Evolutionary conservation across 2,329 filamentous ascomycete genomes (phyloP).

Genomic region (Colletotrichum paranaense): DNA sequence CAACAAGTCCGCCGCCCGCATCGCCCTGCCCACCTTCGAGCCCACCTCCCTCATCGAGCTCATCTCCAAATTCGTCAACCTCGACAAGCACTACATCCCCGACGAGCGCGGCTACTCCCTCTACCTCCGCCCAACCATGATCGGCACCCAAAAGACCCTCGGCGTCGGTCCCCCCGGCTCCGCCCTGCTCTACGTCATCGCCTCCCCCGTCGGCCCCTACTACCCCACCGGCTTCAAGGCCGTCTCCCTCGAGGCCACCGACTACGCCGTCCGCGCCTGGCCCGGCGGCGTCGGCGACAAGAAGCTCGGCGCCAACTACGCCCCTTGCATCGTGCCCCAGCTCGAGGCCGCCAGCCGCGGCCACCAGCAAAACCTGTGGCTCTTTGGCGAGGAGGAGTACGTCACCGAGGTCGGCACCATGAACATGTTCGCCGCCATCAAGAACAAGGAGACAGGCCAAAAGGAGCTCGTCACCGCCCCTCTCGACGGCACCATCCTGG

Average conservation of each 20-base stretch:
- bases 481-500: conserved; percentile 94
- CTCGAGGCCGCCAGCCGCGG: conserved; percentile 89
- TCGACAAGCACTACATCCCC: conserved; percentile 93
- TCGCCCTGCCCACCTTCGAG: conserved; percentile 91
- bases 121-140: conserved; percentile 96
- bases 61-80: conserved; percentile 80
- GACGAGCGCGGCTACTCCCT: conserved; percentile 88
- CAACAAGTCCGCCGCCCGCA: conserved; percentile 91
- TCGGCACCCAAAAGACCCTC: conserved; percentile 94
- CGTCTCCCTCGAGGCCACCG: conserved; percentile 92
- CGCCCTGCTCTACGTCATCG: conserved; percentile 93
- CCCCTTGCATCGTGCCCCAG: conserved; percentile 98
- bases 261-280: conserved; percentile 97
- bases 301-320: conserved; percentile 99
- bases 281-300: conserved; percentile 97
- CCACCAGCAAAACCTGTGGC: conserved; percentile 98
- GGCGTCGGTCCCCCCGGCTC: conserved; percentile 93
- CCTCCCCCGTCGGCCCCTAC: conserved; percentile 95
- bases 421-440: conserved; percentile 94
- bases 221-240: conserved; percentile 99
- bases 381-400: conserved; percentile 95
- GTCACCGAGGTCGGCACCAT: conserved; percentile 98
- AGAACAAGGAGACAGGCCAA: conserved; percentile 87
- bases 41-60: conserved; percentile 80
- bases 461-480: conserved; percentile 96